Conservation (phyloP, 495 filamentous ascomycete genomes). For the Pseudevernia furfuracea region DNA sequence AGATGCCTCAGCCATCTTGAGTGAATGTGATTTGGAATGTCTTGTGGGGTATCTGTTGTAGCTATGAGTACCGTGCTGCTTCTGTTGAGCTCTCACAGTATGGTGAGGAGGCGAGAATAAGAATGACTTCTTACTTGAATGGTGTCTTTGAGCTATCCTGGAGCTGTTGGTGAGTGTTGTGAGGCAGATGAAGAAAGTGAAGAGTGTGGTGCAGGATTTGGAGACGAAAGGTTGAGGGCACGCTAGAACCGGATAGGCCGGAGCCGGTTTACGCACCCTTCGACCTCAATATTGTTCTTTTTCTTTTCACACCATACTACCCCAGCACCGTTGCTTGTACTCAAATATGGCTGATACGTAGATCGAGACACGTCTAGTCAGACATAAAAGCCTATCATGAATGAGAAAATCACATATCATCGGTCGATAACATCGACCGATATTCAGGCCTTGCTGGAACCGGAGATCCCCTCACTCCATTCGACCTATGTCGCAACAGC, state of each 20-base stretch:
- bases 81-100: neutral
- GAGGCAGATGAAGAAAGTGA: neutral
- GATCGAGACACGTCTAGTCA: neutral
- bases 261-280: slow-evolving; percentile 2
- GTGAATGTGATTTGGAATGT: slow-evolving; percentile 26
- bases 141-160: neutral
- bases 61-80: slow-evolving; percentile 24
- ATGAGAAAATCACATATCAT: neutral
- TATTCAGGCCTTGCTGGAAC: slow-evolving; percentile 2
- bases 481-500: neutral
- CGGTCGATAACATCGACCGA: slow-evolving; percentile 1
- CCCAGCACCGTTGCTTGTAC: neutral
- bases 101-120: neutral
- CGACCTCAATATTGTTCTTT: neutral
- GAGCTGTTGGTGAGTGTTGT: neutral
- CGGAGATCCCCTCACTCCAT: neutral
- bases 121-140: neutral
- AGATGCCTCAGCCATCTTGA: slow-evolving; percentile 52
- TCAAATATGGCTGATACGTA: neutral
- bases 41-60: slow-evolving; percentile 31
- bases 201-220: neutral
- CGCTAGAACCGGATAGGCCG: neutral
- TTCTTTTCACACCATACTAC: slow-evolving; percentile 3
- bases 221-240: neutral
- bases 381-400: slow-evolving; percentile 1